A percentile compares a stretch with the other conserved stretches of the same genome.
Evolutionary conservation across 129 eudicot species (phyloP).

Genomic region (Pulicaria dysenterica): DNA sequence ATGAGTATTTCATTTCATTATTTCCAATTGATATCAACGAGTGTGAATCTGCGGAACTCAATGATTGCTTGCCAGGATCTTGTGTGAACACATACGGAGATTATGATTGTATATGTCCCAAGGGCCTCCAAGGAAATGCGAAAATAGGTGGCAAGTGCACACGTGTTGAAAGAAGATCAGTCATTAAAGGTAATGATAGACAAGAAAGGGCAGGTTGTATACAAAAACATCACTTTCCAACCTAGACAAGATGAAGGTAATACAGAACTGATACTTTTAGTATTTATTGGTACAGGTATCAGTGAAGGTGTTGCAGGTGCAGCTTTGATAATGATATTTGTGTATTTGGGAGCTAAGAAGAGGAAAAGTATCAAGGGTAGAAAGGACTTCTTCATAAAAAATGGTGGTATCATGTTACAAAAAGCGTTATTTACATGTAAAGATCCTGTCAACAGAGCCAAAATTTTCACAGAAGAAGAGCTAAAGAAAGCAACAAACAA

Average conservation of each 20-base stretch:
- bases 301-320: slow-evolving; percentile 28
- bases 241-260: too few relatives aligned
- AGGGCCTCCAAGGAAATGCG: slow-evolving; percentile 14
- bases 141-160: slow-evolving; percentile 21
- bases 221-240: too few relatives aligned
- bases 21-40: slow-evolving; percentile 20
- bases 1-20: neutral
- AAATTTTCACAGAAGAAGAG: slow-evolving; percentile 40
- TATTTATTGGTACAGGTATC: neutral
- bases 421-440: slow-evolving; percentile 21
- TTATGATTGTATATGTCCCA: neutral
- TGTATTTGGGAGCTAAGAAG: slow-evolving; percentile 10
- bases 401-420: slow-evolving; percentile 37
- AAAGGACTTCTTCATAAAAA: slow-evolving; percentile 34
- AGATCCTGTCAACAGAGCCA: slow-evolving; percentile 16
- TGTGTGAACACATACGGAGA: neutral
- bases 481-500: slow-evolving; percentile 32
- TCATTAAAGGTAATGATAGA: slow-evolving; percentile 6
- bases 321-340: slow-evolving; percentile 25
- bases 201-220: too few relatives aligned
- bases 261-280: neutral
- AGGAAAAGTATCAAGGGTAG: slow-evolving; percentile 11
- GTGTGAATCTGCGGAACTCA: neutral
- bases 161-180: neutral
- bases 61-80: neutral